phyloP scores from a whole-genome alignment of 2,329 filamentous ascomycete genomes.

The Epichloe aotearoae region DNA sequence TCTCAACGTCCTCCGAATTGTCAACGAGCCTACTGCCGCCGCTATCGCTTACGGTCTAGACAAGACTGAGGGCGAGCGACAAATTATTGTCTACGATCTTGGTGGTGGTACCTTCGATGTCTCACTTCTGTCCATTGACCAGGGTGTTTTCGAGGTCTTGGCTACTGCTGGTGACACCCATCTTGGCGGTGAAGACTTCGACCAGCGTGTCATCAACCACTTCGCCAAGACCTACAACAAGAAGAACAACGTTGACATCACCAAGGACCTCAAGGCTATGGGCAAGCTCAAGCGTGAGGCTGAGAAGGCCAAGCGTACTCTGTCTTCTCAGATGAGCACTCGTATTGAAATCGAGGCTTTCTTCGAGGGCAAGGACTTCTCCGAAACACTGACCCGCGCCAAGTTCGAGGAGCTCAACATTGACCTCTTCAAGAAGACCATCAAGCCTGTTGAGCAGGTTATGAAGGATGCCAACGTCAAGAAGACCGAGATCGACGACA shows the following conservation, averaged over 20 bases:
- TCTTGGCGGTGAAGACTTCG: slow-evolving; percentile 97
- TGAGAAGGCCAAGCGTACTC: slow-evolving; percentile 97
- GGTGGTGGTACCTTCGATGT: slow-evolving; percentile 68
- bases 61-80: slow-evolving; percentile 70
- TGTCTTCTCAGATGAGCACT: slow-evolving; percentile 86
- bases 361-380: slow-evolving; percentile 95
- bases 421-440: slow-evolving; percentile 97
- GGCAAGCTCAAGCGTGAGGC: slow-evolving; percentile 99
- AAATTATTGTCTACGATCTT: slow-evolving; percentile 55
- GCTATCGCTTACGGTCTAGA: slow-evolving; percentile 90
- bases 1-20: slow-evolving; percentile 88
- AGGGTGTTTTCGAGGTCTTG: slow-evolving; percentile 88
- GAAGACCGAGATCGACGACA: slow-evolving; percentile 90
- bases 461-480: slow-evolving; percentile 96
- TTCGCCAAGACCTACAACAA: slow-evolving; percentile 98
- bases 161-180: slow-evolving; percentile 95
- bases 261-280: slow-evolving; percentile 94
- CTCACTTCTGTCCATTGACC: slow-evolving; percentile 79
- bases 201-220: slow-evolving; percentile 93
- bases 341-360: slow-evolving; percentile 96
- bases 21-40: slow-evolving; percentile 92
- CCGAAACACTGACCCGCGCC: slow-evolving; percentile 92
- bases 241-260: slow-evolving; percentile 85
- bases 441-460: slow-evolving; percentile 97
- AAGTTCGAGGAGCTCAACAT: slow-evolving; percentile 99